Base-by-base conservation (phyloP, 202 grass and related monocot species). In the Schoenoplectus triqueter region DNA sequence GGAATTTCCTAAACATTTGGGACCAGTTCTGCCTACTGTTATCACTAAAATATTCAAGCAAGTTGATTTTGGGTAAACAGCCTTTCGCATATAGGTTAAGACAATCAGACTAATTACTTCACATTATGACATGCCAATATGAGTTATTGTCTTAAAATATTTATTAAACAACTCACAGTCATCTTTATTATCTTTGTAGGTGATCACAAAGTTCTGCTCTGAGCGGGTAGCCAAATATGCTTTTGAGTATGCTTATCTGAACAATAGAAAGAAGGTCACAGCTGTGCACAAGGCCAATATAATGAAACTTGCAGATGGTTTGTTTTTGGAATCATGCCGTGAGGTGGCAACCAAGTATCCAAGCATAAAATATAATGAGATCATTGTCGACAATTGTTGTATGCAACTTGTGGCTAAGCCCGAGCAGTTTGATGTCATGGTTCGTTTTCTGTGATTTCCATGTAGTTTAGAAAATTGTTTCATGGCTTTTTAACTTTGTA, bases 381-480 rank as follows among this genome's bases (percentile, higher is more conserved):
- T 95, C 74, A 95, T 95, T 85, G 93, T 95, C 6, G 93, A 95
- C 78, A 95, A 95, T 62, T 95, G 91, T 71, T 95, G 89, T 86
- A 96, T 96, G 93, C 93, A 96, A 84, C 93, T 96, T 88, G 93
- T 96, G 87, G 84, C 90, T 71, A 96, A 85, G 84, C 93, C 93
- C 62, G 93, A 96, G 61, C 91, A 96, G 72, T 96, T 96, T 87
- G 93, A 96, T 90, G 93, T 96, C 66, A 96, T 96, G 93, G 89
- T 96, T 83, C 76, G 89, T 31, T 31, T 31, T 31, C 31, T 31
- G 31, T 31, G 31, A 31, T 75, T 69, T 39, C 22, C 51, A 40
- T 57, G 56, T 14, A 75, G 10, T 40, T 42, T 42, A 78, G 2
- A 42, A n/a, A 59, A 41, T 57, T 41, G 1, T 78, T 56, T 57